Evolutionary conservation across 768 basidiomycete species (phyloP).

Genomic region (Mycena polygramma): DNA sequence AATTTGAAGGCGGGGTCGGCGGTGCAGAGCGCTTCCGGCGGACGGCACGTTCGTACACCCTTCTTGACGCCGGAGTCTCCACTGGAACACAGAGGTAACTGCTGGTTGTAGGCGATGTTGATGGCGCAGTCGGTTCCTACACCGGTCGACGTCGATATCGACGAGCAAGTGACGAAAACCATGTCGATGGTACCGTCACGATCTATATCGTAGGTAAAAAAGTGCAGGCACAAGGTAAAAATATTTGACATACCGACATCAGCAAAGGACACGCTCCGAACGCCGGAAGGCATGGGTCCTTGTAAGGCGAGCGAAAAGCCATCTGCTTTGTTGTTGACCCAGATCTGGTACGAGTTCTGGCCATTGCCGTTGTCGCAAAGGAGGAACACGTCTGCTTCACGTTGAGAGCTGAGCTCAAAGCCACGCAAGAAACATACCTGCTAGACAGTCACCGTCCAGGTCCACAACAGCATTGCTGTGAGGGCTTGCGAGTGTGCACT

Average conservation of each 20-base stretch:
- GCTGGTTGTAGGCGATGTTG: constrained; percentile 95
- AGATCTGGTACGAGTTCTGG: constrained; percentile 86
- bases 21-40: constrained; percentile 84
- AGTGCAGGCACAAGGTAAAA: too few species aligned
- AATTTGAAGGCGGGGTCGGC: constrained; percentile 87
- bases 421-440: constrained; percentile 61
- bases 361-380: constrained; percentile 79
- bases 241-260: constrained; percentile 84
- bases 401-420: neutral
- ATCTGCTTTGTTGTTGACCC: constrained; percentile 86
- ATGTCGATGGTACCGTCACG: constrained; percentile 98
- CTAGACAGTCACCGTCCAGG: constrained; percentile 94
- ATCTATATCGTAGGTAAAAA: too few species aligned
- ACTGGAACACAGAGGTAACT: constrained; percentile 85
- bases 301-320: constrained; percentile 80
- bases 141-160: constrained; percentile 76
- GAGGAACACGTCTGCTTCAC: constrained; percentile 82
- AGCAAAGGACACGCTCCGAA: constrained; percentile 87
- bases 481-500: constrained; percentile 86
- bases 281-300: constrained; percentile 79
- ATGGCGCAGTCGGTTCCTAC: constrained; percentile 83
- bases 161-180: constrained; percentile 87
- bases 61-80: constrained; percentile 62
- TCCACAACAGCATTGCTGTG: constrained; percentile 97
- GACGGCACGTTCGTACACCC: constrained; percentile 73